Evolutionary conservation across 2,329 filamentous ascomycete species (phyloP).

Genomic region (Apiospora malaysiana): DNA sequence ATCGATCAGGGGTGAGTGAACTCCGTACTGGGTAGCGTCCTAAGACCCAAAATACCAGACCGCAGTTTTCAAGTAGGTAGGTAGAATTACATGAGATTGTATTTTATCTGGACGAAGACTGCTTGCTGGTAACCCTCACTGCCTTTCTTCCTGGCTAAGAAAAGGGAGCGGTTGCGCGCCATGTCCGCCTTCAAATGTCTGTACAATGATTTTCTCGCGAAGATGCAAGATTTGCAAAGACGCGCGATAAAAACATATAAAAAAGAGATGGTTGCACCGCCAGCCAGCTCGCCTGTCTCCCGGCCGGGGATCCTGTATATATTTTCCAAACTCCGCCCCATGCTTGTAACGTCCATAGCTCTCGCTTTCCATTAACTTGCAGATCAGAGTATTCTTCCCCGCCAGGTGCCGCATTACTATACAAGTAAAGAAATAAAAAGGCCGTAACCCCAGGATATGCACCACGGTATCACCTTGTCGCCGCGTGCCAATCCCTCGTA

Average conservation of each 20-base stretch:
- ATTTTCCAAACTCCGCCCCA: slow-evolving; percentile 22
- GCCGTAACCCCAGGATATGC: slow-evolving; percentile 8
- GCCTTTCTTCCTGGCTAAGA: background rate
- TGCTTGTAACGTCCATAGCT: slow-evolving; percentile 15
- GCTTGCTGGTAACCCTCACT: background rate
- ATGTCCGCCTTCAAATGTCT: background rate
- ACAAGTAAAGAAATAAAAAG: slow-evolving; percentile 15
- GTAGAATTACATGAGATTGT: background rate
- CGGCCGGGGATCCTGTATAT: slow-evolving; percentile 9
- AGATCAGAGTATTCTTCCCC: slow-evolving; percentile 1
- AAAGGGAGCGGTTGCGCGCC: background rate
- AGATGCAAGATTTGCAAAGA: background rate
- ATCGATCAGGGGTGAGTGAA: background rate
- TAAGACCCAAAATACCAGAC: too few species aligned
- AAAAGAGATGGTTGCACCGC: slow-evolving; percentile 1
- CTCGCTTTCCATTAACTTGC: slow-evolving; percentile 16
- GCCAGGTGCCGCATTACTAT: slow-evolving; percentile 12
- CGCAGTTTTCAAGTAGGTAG: too few species aligned
- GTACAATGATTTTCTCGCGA: background rate
- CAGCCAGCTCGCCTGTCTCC: slow-evolving; percentile 7
- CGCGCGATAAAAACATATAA: background rate
- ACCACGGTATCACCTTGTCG: background rate
- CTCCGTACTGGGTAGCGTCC: background rate
- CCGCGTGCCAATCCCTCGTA: background rate
- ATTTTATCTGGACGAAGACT: background rate